Conservation (phyloP, 2,329 filamentous ascomycete species). For the Scolecobasidium constrictum region DNA sequence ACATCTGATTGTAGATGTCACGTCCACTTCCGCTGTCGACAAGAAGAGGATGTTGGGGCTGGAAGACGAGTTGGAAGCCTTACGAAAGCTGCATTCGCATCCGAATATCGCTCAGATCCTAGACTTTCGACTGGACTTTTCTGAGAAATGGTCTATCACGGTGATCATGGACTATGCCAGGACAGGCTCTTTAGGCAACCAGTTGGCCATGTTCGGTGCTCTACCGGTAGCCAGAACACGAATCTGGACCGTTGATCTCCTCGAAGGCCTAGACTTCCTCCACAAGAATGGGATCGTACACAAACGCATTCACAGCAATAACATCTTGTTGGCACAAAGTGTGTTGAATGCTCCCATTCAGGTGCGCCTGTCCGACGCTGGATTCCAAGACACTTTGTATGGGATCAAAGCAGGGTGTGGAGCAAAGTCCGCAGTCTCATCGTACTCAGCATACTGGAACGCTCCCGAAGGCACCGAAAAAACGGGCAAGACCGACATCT, state of each 20-base stretch:
- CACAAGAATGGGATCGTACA: conserved; percentile 79
- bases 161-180: conserved; percentile 68
- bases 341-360: conserved; percentile 54
- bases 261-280: conserved; percentile 79
- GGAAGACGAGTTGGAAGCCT: conserved; percentile 63
- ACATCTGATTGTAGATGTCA: not conserved
- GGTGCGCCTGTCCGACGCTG: conserved; percentile 64
- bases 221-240: conserved; percentile 66
- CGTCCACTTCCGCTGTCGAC: conserved; percentile 52
- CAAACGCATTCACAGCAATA: conserved; percentile 68
- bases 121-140: conserved; percentile 60
- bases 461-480: conserved; percentile 59
- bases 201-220: conserved; percentile 67
- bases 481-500: conserved; percentile 73
- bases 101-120: conserved; percentile 64
- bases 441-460: conserved; percentile 72
- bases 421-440: conserved; percentile 42
- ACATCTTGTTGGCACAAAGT: conserved; percentile 66
- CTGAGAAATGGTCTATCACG: conserved; percentile 56
- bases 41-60: conserved; percentile 68
- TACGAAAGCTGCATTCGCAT: conserved; percentile 65
- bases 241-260: conserved; percentile 81
- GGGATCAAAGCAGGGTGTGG: conserved; percentile 44
- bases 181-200: conserved; percentile 71
- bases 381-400: conserved; percentile 59